Evolutionary conservation across 768 basidiomycete genomes (phyloP), one percentile per base, ranked within the genome.

Genomic region (Xerocomellus chrysenteron): DNA sequence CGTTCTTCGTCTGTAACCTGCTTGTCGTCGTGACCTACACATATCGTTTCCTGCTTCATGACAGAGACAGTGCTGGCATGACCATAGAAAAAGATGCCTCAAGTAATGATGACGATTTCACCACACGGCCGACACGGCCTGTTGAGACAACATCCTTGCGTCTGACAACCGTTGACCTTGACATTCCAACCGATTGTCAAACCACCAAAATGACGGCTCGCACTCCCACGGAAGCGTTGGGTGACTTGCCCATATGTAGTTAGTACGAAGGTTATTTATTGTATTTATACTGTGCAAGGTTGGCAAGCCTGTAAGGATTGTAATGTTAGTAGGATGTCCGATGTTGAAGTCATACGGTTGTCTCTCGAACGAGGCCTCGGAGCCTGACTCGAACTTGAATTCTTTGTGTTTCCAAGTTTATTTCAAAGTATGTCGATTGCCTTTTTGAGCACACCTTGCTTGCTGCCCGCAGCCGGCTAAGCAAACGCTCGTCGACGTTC

Each of bases 1-100:
- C 65, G 4, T 30, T 62, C 26, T 36, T 62, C 16, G 65, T 65
- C 36, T 67, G 65, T 19, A 67, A 67, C 33, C 14, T 67, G 21
- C 54, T 67, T n/a, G 65, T 67, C 26, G 52, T 58, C 43, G 65
- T 67, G 26, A 65, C 65, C 10, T 56, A 48, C 43, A 40, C 54
- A 9, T 64, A 59, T 47, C 65, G 62, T 16, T 47, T 54, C 52
- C 28, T 57, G 24, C 48, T 47, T n/a, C 42, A 26, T n/a, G 19
- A 47, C 24, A 12, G 30, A 30, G 35, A 16, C 16, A 13, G 8
- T n/a, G 3, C 12, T 5, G 21, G 3, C n/a, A 42, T 17, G 16
- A 42, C 24, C 17, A 14, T 47, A 8, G 40, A 44, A 21, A 21
- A 21, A 14, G 43, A 51, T 19, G 30, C 16, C 10, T 35, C 28